A percentile compares a stretch with the other conserved stretches of the same genome.
These are phyloP conservation scores for Dryas drummondii DNA, from an alignment of 306 rosid genomes.

Conservation along the genomic window DNA sequence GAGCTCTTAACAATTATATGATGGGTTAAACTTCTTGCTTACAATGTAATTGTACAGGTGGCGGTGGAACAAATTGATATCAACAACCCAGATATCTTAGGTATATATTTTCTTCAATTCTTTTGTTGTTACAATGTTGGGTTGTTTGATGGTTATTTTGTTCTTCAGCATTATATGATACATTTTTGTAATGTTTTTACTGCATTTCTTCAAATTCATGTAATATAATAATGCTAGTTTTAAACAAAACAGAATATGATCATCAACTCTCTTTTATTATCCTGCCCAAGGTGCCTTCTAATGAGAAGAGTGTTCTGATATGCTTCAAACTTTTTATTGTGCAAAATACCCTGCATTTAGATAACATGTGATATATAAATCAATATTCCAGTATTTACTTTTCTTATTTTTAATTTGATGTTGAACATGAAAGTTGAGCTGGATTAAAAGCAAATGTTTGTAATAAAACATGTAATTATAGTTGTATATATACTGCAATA, in stretches of 20 bases:
- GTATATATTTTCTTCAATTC: conserved; percentile 2
- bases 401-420: background rate
- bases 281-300: background rate
- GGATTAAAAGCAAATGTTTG: no score
- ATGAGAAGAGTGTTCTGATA: background rate
- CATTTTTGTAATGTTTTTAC: background rate
- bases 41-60: conserved; percentile 12
- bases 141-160: background rate
- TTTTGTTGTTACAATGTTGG: background rate
- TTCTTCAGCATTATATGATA: background rate
- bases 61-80: conserved; percentile 4
- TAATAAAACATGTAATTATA: no score
- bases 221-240: background rate
- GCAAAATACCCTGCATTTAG: background rate
- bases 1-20: background rate
- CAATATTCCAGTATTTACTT: no score
- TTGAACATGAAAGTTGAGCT: no score
- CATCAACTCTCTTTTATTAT: background rate
- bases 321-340: background rate
- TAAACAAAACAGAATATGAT: background rate
- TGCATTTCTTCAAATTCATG: background rate
- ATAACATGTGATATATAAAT: no score
- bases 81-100: conserved; percentile 8
- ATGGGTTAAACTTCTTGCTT: background rate
- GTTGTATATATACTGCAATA: no score